phyloP scores from a whole-genome alignment of 768 basidiomycete genomes.

The Boletus sp. region DNA sequence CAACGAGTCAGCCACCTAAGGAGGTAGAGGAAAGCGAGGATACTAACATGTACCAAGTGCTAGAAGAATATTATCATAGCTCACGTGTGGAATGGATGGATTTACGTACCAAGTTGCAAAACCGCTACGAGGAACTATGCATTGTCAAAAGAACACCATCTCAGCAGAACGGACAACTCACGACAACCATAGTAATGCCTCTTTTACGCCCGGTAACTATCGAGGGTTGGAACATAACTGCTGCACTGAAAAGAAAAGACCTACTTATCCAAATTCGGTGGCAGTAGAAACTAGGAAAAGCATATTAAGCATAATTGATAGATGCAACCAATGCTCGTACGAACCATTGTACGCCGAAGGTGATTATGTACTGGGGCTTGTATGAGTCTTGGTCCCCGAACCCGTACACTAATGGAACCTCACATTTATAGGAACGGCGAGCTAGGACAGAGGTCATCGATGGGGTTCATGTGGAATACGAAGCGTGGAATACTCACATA shows the following conservation, averaged over 20 bases:
- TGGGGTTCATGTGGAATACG: neutral
- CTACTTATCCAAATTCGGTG: slow-evolving; percentile 21
- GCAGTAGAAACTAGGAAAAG: slow-evolving; percentile 11
- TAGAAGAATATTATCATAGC: neutral
- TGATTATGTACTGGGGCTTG: slow-evolving; percentile 4
- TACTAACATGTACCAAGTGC: slow-evolving; percentile 11
- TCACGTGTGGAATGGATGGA: no score
- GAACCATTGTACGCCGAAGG: slow-evolving; percentile 13
- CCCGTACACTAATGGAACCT: neutral
- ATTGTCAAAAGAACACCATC: neutral
- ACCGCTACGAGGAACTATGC: neutral
- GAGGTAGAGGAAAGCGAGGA: neutral
- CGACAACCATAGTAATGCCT: neutral
- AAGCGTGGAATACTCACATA: slow-evolving; percentile 1
- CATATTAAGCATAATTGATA: neutral
- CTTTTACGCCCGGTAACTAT: slow-evolving; percentile 1
- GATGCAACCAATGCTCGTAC: neutral
- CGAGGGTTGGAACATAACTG: neutral
- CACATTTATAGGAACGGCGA: slow-evolving; percentile 6
- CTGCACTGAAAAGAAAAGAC: neutral
- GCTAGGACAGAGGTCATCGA: neutral
- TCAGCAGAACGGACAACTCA: neutral
- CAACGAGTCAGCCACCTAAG: neutral
- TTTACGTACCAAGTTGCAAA: slow-evolving; percentile 6
- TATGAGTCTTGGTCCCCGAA: neutral